Base-by-base conservation (phyloP, 2,329 filamentous ascomycete genomes). In the Pseudogymnoascus sp. region DNA sequence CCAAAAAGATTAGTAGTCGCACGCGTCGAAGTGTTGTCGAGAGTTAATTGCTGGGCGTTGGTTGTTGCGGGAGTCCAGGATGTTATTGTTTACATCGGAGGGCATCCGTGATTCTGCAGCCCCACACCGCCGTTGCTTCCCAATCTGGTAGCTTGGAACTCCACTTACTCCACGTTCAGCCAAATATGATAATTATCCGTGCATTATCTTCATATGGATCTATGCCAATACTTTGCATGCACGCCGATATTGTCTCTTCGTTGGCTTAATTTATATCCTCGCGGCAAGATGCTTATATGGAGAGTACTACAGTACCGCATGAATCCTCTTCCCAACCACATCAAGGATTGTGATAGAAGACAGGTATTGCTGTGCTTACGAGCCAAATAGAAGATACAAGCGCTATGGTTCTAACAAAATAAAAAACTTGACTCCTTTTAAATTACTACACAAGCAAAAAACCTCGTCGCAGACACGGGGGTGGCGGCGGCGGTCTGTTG, bases 41-140 rank as follows among this genome's bases (percentile, higher is more conserved):
- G n/a, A 31, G 46, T 7, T 56, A 56, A 18, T 56, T 56, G 25
- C 46, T 56, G 46, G 25, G 46, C 46, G 46, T 18, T 56, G 25
- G 12, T 12, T 56, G 46, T 56, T 56, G 46, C 46, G 46, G 46
- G 46, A 56, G 46, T 28, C 46, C 46, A 56, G 46, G n/a, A 56
- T 56, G 46, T 56, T 56, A 56, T 56, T 56, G 46, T 56, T 56
- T 56, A 56, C 46, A 56, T 56, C n/a, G 46, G 25, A 56, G 46
- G 46, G 25, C 25, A 56, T 18, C 46, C 46, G 46, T 25, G 46
- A 56, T 56, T 56, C 46, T 56, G 46, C 46, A 56, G 46, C 46
- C 46, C 46, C 46, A 56, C 46, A 56, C 46, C 46, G 46, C 46
- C 14, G n/a, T 34, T 34, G 46, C 25, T 56, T 31, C 46, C 46